phyloP scores from a whole-genome alignment of 2,329 filamentous ascomycete genomes.

The Fusarium guadeloupense region DNA sequence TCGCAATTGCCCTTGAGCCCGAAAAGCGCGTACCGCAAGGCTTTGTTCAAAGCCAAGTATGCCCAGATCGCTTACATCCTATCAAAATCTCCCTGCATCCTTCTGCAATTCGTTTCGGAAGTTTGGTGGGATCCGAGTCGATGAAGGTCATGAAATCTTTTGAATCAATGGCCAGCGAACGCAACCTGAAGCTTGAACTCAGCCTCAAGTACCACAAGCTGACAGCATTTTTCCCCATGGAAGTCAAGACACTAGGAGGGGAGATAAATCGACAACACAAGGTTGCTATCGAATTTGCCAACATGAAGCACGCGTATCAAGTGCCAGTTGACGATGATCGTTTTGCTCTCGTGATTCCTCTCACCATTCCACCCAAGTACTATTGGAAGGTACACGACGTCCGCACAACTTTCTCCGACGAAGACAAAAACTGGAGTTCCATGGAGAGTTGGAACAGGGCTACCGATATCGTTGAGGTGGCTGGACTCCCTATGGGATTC shows the following conservation, averaged over 20 bases:
- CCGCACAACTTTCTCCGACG: constrained; percentile 46
- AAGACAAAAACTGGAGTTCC: constrained; percentile 50
- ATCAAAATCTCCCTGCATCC: constrained; percentile 54
- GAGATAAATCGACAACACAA: constrained; percentile 48
- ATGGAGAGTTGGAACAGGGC: constrained; percentile 60
- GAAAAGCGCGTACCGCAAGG: constrained; percentile 3
- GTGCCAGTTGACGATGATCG: constrained; percentile 36
- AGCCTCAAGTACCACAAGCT: constrained; percentile 45
- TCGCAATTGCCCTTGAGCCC: constrained; percentile 30
- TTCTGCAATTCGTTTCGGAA: constrained; percentile 68
- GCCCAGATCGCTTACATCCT: constrained; percentile 40
- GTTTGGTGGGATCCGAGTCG: constrained; percentile 60
- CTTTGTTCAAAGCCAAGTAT: constrained; percentile 34
- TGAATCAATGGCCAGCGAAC: constrained; percentile 2
- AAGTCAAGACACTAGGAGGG: constrained; percentile 14
- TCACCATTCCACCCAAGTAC: constrained; percentile 60
- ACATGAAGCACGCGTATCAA: constrained; percentile 57
- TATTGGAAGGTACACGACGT: constrained; percentile 52
- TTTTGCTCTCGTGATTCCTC: constrained; percentile 56
- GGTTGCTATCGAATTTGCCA: constrained; percentile 55
- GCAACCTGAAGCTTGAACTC: constrained; percentile 43
- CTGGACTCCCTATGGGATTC: constrained; percentile 44
- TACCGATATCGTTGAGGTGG: constrained; percentile 55
- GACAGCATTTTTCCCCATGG: constrained; percentile 45
- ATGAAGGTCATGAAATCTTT: constrained; percentile 67